phyloP scores from a whole-genome alignment of 2,329 filamentous ascomycete genomes.

The Chaetomiaceae sp. region DNA sequence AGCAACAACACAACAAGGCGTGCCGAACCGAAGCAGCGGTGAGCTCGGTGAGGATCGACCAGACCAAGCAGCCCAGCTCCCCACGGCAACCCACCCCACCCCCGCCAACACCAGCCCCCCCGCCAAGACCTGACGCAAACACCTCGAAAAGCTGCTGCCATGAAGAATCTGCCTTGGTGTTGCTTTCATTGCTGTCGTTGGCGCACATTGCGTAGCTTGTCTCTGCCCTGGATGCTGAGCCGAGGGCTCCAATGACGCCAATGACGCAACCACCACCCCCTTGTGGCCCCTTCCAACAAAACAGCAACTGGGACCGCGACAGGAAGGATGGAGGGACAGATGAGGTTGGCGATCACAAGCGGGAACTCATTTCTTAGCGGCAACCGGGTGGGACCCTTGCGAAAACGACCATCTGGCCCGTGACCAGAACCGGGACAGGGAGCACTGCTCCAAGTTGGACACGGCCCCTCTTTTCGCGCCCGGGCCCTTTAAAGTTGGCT shows the following conservation, averaged over 20 bases:
- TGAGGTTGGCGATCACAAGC: slow-evolving; percentile 1
- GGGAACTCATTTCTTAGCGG: background rate
- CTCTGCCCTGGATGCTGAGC: background rate
- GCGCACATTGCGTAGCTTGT: background rate
- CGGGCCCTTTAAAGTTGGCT: slow-evolving; percentile 11
- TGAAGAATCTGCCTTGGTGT: background rate
- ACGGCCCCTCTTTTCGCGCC: slow-evolving; percentile 11
- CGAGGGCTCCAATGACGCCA: slow-evolving; percentile 7
- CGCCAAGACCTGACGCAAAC: background rate
- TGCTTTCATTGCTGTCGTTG: background rate
- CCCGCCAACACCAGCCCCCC: slow-evolving; percentile 6
- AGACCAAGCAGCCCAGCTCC: background rate
- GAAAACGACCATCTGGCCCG: slow-evolving; percentile 14
- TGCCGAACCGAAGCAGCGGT: background rate
- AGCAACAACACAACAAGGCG: background rate
- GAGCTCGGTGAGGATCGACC: background rate
- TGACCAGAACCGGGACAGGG: slow-evolving; percentile 13
- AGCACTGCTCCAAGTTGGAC: slow-evolving; percentile 7
- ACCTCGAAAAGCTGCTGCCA: background rate
- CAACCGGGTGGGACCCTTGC: slow-evolving; percentile 10
- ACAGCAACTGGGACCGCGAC: background rate
- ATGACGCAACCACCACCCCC: no score
- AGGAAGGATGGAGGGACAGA: background rate
- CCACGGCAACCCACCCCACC: slow-evolving; percentile 6
- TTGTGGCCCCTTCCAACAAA: background rate